Base-by-base conservation (phyloP, 2,329 filamentous ascomycete genomes). In the Cordyceps farinosa region DNA sequence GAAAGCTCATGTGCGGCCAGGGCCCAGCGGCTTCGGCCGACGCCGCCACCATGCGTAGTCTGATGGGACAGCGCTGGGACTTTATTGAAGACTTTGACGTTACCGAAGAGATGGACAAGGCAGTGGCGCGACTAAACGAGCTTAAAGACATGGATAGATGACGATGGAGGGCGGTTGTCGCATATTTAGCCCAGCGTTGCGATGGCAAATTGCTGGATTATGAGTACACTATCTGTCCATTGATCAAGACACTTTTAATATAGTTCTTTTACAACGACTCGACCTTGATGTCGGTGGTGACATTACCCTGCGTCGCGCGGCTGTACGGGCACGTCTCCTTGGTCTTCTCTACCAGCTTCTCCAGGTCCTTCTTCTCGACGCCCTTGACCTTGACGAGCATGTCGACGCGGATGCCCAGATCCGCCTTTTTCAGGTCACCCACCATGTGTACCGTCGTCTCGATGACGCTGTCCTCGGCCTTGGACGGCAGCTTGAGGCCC, bases 391-490 rank as follows among this genome's bases (percentile, higher is more conserved):
- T 75, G 15, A 80, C 74, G 48, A 75, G 72, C 73, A 81, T 75
- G 32, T 79, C 74, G 2, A 80, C 78, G 3, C 76, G 67, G 47
- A 81, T 69, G 1, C 78, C 77, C 70, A 81, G 73, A 60, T 81
- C 78, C 17, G 78, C 70, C 61, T 72, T 69, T 70, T 79, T 79
- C 74, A 79, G 73, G 65, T 75, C 74, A 2, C 79, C 78, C 5
- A 80, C 77, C 13, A 81, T 69, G 62, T 80, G 73, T 13, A 80
- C 78, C 22, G 74, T 78, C 5, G 74, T 71, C 66, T 77, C 72
- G 7, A 80, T 74, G 17, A 80, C 67, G 9, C 73, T 76, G 59
- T 78, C 75, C 63, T 72, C 69, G 17, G 71, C 61, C 47, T 69
- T 72, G 2, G 68, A 67, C 0, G 79, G 78, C 74, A 80, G 77